Evolutionary conservation across 176 grass and related monocot species (phyloP).

Genomic region (Carex littledalei): DNA sequence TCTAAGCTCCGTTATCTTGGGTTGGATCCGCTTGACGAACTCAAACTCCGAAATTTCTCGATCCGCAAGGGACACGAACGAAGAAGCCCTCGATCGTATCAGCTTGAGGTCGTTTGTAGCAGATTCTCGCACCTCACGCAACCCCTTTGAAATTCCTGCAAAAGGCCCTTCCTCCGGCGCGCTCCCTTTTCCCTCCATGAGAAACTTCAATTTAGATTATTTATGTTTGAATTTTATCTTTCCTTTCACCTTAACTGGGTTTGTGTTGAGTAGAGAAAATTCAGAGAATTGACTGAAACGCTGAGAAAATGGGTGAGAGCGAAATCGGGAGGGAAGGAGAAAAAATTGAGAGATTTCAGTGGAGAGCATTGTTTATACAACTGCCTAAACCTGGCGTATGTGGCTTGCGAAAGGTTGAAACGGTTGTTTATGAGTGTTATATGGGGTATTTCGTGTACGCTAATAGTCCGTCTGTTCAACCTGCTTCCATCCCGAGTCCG

Average conservation of each 20-base stretch:
- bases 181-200: constrained; percentile 13
- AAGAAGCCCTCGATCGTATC: constrained; percentile 50
- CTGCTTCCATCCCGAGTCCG: not conserved
- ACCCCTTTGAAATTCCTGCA: constrained; percentile 71
- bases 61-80: constrained; percentile 46
- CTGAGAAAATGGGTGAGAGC: not conserved
- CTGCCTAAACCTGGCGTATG: not conserved
- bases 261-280: not conserved
- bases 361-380: not conserved
- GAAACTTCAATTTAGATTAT: not conserved
- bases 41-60: constrained; percentile 75
- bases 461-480: not conserved
- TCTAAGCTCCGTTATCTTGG: constrained; percentile 71
- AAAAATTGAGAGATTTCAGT: not conserved
- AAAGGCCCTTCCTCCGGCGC: constrained; percentile 30
- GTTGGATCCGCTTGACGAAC: constrained; percentile 59
- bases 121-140: constrained; percentile 69
- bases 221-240: not conserved
- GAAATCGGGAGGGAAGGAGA: not conserved
- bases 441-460: not conserved
- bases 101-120: constrained; percentile 56
- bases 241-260: not conserved
- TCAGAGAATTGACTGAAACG: not conserved
- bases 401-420: not conserved
- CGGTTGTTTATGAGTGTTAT: not conserved